A percentile compares a stretch with the other conserved stretches of the same genome.
These are phyloP conservation scores for Kokia cookei DNA, from an alignment of 441 rosid species.

Conservation along the genomic window DNA sequence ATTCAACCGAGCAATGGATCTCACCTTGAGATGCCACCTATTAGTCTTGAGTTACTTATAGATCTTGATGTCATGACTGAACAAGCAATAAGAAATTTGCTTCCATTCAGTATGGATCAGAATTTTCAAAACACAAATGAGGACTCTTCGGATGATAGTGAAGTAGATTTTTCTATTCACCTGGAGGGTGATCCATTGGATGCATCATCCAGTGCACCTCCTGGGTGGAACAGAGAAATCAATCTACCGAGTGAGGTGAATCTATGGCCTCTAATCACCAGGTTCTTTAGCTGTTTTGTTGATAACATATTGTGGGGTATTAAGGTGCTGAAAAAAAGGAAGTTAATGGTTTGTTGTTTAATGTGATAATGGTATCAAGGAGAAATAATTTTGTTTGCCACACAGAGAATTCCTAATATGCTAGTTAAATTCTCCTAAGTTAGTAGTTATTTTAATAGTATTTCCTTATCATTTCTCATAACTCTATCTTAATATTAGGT, in stretches of 20 bases:
- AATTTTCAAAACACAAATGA: slow-evolving; percentile 28
- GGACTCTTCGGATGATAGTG: slow-evolving; percentile 56
- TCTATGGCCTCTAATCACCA: neutral
- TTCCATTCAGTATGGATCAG: slow-evolving; percentile 26
- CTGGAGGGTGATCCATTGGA: slow-evolving; percentile 38
- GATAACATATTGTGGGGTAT: neutral
- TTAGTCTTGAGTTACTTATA: slow-evolving; percentile 22
- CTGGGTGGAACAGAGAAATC: slow-evolving; percentile 32
- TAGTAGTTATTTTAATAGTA: neutral
- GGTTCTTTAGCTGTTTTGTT: neutral
- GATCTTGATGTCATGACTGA: slow-evolving; percentile 33
- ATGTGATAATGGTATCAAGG: neutral
- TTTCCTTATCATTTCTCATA: neutral
- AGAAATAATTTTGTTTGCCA: neutral
- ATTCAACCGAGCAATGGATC: slow-evolving; percentile 15
- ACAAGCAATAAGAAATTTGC: slow-evolving; percentile 32
- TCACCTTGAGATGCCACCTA: slow-evolving; percentile 17
- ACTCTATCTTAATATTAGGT: neutral
- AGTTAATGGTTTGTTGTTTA: neutral
- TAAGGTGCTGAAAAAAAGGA: neutral
- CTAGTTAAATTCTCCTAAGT: neutral
- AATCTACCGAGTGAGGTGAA: slow-evolving; percentile 50
- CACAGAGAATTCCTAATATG: neutral
- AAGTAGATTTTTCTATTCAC: slow-evolving; percentile 51
- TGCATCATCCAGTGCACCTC: slow-evolving; percentile 24